Conservation (phyloP, 148 eudicot genomes). For the Oxyria digyna region DNA sequence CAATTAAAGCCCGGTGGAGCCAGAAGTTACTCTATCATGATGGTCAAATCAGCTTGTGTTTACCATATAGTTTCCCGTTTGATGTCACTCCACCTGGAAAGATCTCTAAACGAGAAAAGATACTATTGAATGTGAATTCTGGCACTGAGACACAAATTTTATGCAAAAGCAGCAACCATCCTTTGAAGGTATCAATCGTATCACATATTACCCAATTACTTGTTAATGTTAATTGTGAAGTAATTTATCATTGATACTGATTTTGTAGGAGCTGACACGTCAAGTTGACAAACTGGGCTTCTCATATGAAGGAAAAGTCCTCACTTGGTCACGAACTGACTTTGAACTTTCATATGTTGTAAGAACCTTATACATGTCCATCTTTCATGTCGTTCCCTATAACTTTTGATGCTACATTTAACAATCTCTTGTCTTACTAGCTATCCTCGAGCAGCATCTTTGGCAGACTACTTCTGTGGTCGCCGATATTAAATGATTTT, state of each 20-base stretch:
- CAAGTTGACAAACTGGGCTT: constrained; percentile 37
- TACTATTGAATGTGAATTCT: constrained; percentile 53
- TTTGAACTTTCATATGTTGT: constrained; percentile 57
- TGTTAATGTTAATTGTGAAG: neutral
- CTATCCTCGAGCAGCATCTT: constrained; percentile 46
- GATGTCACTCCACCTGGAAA: constrained; percentile 52
- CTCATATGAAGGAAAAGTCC: constrained; percentile 53
- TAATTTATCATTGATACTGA: neutral
- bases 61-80: constrained; percentile 77
- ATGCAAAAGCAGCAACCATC: constrained; percentile 48
- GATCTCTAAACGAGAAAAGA: constrained; percentile 38
- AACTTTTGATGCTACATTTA: neutral
- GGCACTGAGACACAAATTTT: constrained; percentile 33
- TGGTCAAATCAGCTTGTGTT: constrained; percentile 40
- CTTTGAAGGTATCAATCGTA: constrained; percentile 37
- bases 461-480: constrained; percentile 62
- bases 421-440: constrained; percentile 19
- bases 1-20: constrained; percentile 69
- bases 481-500: constrained; percentile 53
- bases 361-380: constrained; percentile 13
- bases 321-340: constrained; percentile 59
- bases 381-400: constrained; percentile 1
- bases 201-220: neutral
- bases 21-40: constrained; percentile 59
- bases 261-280: constrained; percentile 35